Evolutionary conservation across 495 filamentous ascomycete species (phyloP).

Genomic region (Podospora bellae-mahoneyi): DNA sequence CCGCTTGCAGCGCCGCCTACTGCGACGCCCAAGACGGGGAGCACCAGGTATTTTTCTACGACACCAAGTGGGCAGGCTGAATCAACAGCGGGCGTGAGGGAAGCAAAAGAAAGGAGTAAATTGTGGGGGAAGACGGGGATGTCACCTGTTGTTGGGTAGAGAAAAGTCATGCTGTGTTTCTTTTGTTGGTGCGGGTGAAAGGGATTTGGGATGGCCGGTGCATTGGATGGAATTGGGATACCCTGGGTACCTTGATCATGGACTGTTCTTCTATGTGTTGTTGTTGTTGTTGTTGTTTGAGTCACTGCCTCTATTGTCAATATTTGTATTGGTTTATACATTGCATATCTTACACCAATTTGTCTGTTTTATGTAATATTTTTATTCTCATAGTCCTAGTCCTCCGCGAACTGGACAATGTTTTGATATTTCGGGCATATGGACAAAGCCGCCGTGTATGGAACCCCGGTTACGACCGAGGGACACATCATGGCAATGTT

Average conservation of each 20-base stretch:
- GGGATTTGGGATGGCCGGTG: background rate
- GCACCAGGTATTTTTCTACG: background rate
- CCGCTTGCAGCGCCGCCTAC: constrained; percentile 23
- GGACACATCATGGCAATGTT: no score
- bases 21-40: background rate
- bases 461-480: no score
- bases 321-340: background rate
- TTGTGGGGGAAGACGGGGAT: constrained; percentile 18
- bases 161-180: background rate
- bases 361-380: background rate
- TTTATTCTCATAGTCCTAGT: background rate
- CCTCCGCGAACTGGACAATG: no score
- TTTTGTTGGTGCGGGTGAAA: background rate
- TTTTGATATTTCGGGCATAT: no score
- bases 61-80: background rate
- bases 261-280: background rate
- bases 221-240: background rate
- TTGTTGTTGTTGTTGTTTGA: background rate
- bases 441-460: no score
- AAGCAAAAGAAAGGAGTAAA: constrained; percentile 7
- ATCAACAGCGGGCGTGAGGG: background rate
- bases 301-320: background rate
- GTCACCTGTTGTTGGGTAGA: constrained; percentile 13
- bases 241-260: background rate
- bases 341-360: background rate